These are phyloP conservation scores for Penicillium samsonianum DNA, from an alignment of 495 filamentous ascomycete species.

Conservation along the genomic window DNA sequence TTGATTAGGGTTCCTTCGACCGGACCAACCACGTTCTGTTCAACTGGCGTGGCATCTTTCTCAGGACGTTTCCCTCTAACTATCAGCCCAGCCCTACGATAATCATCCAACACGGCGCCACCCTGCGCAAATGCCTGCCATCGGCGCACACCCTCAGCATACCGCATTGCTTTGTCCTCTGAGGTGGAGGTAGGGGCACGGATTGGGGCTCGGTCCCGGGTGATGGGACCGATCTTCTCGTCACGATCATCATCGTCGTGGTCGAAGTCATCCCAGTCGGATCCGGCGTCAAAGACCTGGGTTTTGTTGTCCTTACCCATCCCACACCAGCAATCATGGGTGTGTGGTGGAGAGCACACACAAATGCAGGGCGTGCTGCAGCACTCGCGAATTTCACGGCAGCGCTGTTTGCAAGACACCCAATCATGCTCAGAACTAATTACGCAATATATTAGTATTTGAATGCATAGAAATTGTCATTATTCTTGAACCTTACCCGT, in stretches of 20 bases:
- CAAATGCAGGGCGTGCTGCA: conserved; percentile 10
- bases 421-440: conserved; percentile 11
- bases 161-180: not conserved
- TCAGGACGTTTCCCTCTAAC: not conserved
- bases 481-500: conserved; percentile 32
- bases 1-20: not conserved
- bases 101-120: conserved; percentile 10
- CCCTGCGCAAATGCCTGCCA: conserved; percentile 13
- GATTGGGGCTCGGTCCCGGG: not conserved
- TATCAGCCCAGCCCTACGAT: not conserved
- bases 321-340: conserved; percentile 16
- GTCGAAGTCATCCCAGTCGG: not conserved
- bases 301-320: not conserved
- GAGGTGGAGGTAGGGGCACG: not conserved
- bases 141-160: not conserved
- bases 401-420: conserved; percentile 11
- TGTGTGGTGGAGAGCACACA: conserved; percentile 12
- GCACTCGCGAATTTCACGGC: conserved; percentile 5
- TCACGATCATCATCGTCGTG: not conserved
- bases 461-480: too few species aligned
- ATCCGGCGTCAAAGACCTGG: not conserved
- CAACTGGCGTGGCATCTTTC: not conserved
- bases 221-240: not conserved
- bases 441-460: not conserved
- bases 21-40: not conserved